Conservation (phyloP, 768 basidiomycete genomes). For the Butyriboletus loyo region DNA sequence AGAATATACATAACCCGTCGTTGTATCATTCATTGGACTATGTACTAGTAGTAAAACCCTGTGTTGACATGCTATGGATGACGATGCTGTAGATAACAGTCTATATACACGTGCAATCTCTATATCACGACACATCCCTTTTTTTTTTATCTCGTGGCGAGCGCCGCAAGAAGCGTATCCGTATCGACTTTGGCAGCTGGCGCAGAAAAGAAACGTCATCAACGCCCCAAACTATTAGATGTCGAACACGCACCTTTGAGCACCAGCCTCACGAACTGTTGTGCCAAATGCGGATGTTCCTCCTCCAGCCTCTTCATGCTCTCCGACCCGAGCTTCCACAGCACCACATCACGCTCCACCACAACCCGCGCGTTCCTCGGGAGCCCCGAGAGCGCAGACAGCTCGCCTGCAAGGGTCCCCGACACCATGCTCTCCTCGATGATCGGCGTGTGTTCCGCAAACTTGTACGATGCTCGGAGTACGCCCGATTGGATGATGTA, state of each 20-base stretch:
- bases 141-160: conserved; percentile 40
- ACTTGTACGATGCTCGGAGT: conserved; percentile 78
- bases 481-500: conserved; percentile 90
- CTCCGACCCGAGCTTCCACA: conserved; percentile 76
- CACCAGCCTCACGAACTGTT: conserved; percentile 62
- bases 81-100: conserved; percentile 4
- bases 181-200: conserved; percentile 64
- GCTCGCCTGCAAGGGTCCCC: conserved; percentile 88
- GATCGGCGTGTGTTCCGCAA: conserved; percentile 60
- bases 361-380: conserved; percentile 83
- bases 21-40: conserved; percentile 1
- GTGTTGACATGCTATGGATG: background rate
- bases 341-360: conserved; percentile 69
- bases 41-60: background rate
- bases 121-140: background rate
- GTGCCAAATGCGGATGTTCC: conserved; percentile 66
- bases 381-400: conserved; percentile 77
- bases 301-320: conserved; percentile 60
- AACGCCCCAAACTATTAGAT: background rate
- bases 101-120: background rate
- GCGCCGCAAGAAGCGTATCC: conserved; percentile 56
- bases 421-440: conserved; percentile 93
- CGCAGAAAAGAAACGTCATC: background rate
- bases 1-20: background rate
- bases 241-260: conserved; percentile 57